Evolutionary conservation across 352 stramenopile genomes (phyloP), one percentile per base, ranked within the genome.

Genomic region (Lagenidium giganteum): DNA sequence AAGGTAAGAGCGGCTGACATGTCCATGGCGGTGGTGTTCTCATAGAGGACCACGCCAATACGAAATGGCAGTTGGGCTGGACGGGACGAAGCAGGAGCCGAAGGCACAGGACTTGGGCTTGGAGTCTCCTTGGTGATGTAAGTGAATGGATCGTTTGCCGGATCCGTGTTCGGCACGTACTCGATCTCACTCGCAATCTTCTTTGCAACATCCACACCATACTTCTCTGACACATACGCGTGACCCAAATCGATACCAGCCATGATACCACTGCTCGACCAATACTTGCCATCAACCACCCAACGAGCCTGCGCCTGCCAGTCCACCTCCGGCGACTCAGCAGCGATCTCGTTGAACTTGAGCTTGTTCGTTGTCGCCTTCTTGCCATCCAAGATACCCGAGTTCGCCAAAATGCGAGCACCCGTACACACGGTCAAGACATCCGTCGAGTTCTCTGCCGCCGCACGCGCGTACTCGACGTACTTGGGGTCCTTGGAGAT

Each of bases 251-350:
- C 52, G 18, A 58, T 61, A 24, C 52, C 52, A 8, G 52, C 52
- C 1, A 46, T 49, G 29, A 60, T 24, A 4, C 51, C 51, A 1
- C 26, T 52, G 11, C 17, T 40, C 7, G 44, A 51, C 38, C 31
- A 57, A 45, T 52, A 31, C 5, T 60, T 48, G 38, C 45, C 51
- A 37, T 60, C 51, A 11, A 44, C 45, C 21, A 58, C 46, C 51
- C 51, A 60, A 8, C 46, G 34, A 7, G 46, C 51, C 9, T 57
- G 23, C 17, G 14, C 21, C 5, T 51, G 38, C 45, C 51, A 60
- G 4, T 51, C 8, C 11, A 60, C 43, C 8, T 47, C 13, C 8
- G 28, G 45, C 14, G 29, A n/a, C 9, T 36, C 32, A 25, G 17
- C 23, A 17, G 35, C n/a, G 36, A 53, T 40, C 16, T 46, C 9